A percentile compares a stretch with the other conserved stretches of the same genome.
These are phyloP conservation scores for Raphidocelis subcapitata DNA, from an alignment of 139 green algal genomes.

Conservation along the genomic window DNA sequence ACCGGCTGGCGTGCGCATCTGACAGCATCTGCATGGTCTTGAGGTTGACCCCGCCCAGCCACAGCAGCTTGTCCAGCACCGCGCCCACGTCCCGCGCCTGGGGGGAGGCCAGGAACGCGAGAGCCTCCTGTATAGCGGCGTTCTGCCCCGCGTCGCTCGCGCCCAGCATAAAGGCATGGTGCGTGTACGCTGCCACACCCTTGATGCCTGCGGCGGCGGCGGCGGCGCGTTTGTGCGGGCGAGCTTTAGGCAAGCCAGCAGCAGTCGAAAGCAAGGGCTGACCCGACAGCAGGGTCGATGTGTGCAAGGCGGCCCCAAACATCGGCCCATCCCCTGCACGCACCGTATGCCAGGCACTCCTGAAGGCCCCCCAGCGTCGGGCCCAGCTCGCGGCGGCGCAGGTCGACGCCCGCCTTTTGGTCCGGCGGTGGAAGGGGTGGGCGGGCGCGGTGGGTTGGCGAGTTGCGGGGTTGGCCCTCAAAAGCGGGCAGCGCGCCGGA, in stretches of 20 bases:
- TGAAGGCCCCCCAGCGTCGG: slow-evolving; percentile 62
- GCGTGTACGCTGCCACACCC: slow-evolving; percentile 60
- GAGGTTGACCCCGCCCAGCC: slow-evolving; percentile 54
- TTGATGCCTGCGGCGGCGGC: slow-evolving; percentile 58
- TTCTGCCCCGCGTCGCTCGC: slow-evolving; percentile 33
- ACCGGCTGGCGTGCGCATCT: slow-evolving; percentile 48
- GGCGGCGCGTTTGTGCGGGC: too few species aligned
- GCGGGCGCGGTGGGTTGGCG: too few species aligned
- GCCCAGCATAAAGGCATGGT: slow-evolving; percentile 50
- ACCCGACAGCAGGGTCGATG: too few species aligned
- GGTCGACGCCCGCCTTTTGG: slow-evolving; percentile 27
- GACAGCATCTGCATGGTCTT: slow-evolving; percentile 59
- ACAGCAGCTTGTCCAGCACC: slow-evolving; percentile 50
- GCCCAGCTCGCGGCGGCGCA: slow-evolving; percentile 39
- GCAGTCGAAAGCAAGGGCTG: too few species aligned
- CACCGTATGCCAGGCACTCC: slow-evolving; percentile 57
- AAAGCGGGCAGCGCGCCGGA: too few species aligned
- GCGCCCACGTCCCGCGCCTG: slow-evolving; percentile 25
- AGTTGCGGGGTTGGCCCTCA: too few species aligned
- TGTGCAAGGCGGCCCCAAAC: too few species aligned
- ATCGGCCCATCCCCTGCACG: too few species aligned
- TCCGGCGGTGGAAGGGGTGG: not conserved
- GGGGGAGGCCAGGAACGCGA: slow-evolving; percentile 38
- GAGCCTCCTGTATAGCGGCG: slow-evolving; percentile 41
- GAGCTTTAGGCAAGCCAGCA: too few species aligned